Evolutionary conservation across 352 stramenopile genomes (phyloP), one percentile per base, ranked within the genome.

Genomic region (Phytophthora macrochlamydospora): DNA sequence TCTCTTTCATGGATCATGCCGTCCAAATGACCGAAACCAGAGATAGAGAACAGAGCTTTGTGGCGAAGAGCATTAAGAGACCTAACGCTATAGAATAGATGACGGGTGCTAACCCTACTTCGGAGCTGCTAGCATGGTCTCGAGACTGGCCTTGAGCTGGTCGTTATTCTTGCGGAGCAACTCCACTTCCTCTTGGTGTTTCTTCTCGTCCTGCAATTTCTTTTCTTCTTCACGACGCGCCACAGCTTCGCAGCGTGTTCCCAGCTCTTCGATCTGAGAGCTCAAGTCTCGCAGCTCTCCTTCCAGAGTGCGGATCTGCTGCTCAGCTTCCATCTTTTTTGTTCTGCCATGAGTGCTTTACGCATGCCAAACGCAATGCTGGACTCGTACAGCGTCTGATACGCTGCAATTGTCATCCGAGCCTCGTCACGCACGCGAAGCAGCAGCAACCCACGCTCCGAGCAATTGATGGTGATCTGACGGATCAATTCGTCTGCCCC

Each of bases 401-500:
- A 98, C 12, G 93, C 91, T 12, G 89, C 85, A 64, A 97, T 97
- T 3, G 91, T 97, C 92, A 97, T 97, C 13, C 90, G 80, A 38
- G 93, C 91, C 63, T 98, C 93, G 63, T 98, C 91, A 31, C 93
- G 81, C 35, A 98, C 91, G 11, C 92, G 85, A 49, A 98, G 73
- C 35, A 98, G 69, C 38, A 98, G 71, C 33, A 98, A 67, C 9
- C 93, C 92, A 12, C 92, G 83, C 68, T 98, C 91, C 0, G 89
- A 92, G 70, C 92, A 98, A 67, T 97, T 97, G 70, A 98, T 97
- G 0, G 93, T 98, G 60, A 98, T 93, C 75, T 98, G 93, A 7
- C 91, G 81, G 53, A 97, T 98, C 38, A 98, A 62, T 51, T 97
- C 92, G 59, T 98, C 92, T 93, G 57, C 18, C 11, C 24, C 30